Base-by-base conservation (phyloP, 345 rosid species). In the Abelmoschus esculentus region DNA sequence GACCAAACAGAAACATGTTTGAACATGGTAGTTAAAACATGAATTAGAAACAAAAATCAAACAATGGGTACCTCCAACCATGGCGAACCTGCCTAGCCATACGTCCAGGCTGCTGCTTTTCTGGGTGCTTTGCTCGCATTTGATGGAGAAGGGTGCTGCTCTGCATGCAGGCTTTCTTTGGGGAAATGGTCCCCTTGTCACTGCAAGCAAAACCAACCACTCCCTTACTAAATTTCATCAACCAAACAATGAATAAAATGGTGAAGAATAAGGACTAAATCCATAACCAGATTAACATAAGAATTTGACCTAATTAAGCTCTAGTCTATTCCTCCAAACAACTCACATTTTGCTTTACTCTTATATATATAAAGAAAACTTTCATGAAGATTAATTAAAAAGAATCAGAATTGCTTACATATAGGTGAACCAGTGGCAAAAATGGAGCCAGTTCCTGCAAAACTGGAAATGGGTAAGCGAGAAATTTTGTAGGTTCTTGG, bases 1-100 rank as follows among this genome's bases (percentile, higher is more conserved):
- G 9, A 1, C 29, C 14, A 54, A 54, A 12, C 12, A 0, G 0
- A 17, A 53, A 53, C 28, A 17, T 54, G 59, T 19, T 18, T 18
- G 2, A 54, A 54, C 26, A 54, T 18, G 11, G 2, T 19, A 54
- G 29, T 19, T 19, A 49, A 70, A 62, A 52, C 47, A 32, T 14
- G 52, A 61, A 69, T 6, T 22, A 53, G 15, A 53, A 17, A 53
- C 5, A 19, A 54, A 42, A 6, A 32, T 31, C 73, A 1, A 5
- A 6, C 26, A 36, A 5, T 38, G 4, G 54, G 18, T 85, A 91
- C 98, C 97, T 93, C 91, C 61, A 73, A 90, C 55, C 97, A 90
- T 91, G 14, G 99, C 99, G 40, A 87, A 67, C 36, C 99, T 86
- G 32, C 97, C 99, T 7, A 89, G 85, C 98, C 98, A 93, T 63